phyloP scores from a whole-genome alignment of 2,329 filamentous ascomycete species.

The Phaeosphaeriaceae sp. region DNA sequence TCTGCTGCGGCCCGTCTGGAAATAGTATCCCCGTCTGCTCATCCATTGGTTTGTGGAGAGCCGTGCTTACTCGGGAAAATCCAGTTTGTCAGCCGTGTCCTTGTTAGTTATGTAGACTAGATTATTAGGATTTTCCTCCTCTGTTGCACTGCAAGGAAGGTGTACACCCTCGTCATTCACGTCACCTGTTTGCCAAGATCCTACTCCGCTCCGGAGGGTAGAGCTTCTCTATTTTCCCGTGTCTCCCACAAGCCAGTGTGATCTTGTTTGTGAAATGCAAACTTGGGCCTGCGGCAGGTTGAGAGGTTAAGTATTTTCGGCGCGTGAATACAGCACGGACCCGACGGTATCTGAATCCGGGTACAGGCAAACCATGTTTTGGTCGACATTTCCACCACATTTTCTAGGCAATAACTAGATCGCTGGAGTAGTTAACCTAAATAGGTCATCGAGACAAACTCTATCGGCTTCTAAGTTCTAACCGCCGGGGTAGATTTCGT shows the following conservation, averaged over 20 bases:
- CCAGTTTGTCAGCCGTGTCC: not conserved
- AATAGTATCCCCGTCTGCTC: not conserved
- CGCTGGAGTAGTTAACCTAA: too few relatives aligned
- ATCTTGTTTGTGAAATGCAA: too few relatives aligned
- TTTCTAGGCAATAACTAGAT: too few relatives aligned
- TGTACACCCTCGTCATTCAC: not conserved
- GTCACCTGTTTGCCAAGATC: not conserved
- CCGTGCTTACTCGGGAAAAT: not conserved
- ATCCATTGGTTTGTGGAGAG: constrained; percentile 4
- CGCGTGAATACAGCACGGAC: not conserved
- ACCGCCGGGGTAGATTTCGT: too few relatives aligned
- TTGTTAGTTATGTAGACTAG: not conserved
- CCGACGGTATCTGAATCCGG: not conserved
- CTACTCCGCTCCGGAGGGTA: not conserved
- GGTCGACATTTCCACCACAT: not conserved
- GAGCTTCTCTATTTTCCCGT: not conserved
- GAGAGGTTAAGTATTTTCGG: too few relatives aligned
- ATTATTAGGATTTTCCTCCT: not conserved
- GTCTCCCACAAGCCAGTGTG: not conserved
- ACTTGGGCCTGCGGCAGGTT: too few relatives aligned
- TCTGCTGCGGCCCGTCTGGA: not conserved
- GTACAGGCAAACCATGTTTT: constrained; percentile 2
- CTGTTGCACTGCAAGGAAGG: not conserved
- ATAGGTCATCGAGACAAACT: too few relatives aligned
- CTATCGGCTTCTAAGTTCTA: too few relatives aligned